These are phyloP conservation scores for Rubia balearica DNA, from an alignment of 305 asterid genomes.

Conservation along the genomic window DNA sequence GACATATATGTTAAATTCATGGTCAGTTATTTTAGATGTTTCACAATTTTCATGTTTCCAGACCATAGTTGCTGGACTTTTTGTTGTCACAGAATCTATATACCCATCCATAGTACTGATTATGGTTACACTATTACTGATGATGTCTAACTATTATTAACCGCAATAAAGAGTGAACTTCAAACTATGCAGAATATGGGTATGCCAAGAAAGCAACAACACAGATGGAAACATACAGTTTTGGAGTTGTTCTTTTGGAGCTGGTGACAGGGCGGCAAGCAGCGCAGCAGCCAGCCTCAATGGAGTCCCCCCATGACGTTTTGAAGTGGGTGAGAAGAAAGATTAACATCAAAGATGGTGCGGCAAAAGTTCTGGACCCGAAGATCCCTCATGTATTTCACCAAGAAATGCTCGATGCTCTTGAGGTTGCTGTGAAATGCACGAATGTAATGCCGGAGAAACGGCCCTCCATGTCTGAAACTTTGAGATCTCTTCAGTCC, in stretches of 20 bases:
- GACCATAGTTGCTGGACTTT: background rate
- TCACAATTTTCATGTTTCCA: slow-evolving; percentile 2
- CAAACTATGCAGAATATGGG: slow-evolving; percentile 44
- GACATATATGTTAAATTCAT: background rate
- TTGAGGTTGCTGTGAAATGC: slow-evolving; percentile 55
- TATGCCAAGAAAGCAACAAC: slow-evolving; percentile 68
- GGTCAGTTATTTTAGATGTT: background rate
- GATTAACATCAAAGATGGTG: slow-evolving; percentile 58
- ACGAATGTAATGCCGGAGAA: slow-evolving; percentile 63
- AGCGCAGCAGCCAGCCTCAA: slow-evolving; percentile 27
- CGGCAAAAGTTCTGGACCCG: slow-evolving; percentile 54
- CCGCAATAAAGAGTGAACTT: background rate
- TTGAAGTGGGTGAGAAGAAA: slow-evolving; percentile 81
- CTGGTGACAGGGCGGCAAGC: slow-evolving; percentile 68
- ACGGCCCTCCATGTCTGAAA: slow-evolving; percentile 68
- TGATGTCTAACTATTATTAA: background rate
- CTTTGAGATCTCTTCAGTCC: slow-evolving; percentile 45
- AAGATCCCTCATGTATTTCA: slow-evolving; percentile 42
- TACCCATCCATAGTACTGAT: background rate
- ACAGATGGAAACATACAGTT: slow-evolving; percentile 54
- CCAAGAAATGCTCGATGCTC: slow-evolving; percentile 51
- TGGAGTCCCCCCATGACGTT: slow-evolving; percentile 38
- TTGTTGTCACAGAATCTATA: background rate
- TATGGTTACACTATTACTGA: background rate
- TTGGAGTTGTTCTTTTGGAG: slow-evolving; percentile 68